phyloP scores from a whole-genome alignment of 495 filamentous ascomycete genomes.

The Xylaria curta region DNA sequence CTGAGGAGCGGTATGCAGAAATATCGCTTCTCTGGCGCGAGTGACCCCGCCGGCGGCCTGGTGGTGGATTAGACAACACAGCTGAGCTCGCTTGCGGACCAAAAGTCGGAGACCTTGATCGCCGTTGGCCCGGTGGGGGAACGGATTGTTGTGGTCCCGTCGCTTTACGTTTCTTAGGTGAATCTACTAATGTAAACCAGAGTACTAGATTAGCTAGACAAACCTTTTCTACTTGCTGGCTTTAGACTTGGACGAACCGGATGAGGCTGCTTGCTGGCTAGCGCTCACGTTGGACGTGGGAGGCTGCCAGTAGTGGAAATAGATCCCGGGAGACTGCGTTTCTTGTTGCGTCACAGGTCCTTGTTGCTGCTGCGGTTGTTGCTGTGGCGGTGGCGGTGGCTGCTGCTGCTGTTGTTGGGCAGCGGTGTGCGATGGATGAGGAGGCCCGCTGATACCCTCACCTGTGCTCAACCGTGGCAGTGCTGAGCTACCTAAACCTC shows the following conservation, averaged over 20 bases:
- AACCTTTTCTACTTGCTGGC: slow-evolving; percentile 54
- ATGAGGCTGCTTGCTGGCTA: slow-evolving; percentile 68
- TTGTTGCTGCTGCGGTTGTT: slow-evolving; percentile 44
- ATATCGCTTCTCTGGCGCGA: slow-evolving; percentile 74
- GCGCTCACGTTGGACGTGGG: slow-evolving; percentile 66
- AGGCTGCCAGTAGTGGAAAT: slow-evolving; percentile 92
- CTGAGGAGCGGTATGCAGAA: slow-evolving; percentile 54
- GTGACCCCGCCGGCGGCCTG: slow-evolving; percentile 67
- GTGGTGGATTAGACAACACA: slow-evolving; percentile 59
- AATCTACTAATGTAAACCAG: slow-evolving; percentile 59
- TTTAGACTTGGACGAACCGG: slow-evolving; percentile 69
- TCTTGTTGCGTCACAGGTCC: slow-evolving; percentile 55
- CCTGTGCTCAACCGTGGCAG: slow-evolving; percentile 41
- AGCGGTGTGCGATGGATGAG: slow-evolving; percentile 25
- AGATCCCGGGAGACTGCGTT: slow-evolving; percentile 72
- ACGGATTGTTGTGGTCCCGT: slow-evolving; percentile 65
- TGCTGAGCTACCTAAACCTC: slow-evolving; percentile 38
- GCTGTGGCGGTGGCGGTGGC: slow-evolving; percentile 38
- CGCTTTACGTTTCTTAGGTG: slow-evolving; percentile 77
- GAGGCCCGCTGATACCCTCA: slow-evolving; percentile 31
- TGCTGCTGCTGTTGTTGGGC: slow-evolving; percentile 2
- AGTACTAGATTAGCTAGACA: slow-evolving; percentile 55
- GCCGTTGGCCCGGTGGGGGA: slow-evolving; percentile 62
- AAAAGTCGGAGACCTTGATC: slow-evolving; percentile 62
- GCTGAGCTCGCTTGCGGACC: slow-evolving; percentile 61